phyloP scores from a whole-genome alignment of 805 yeast genomes.

The Grigorovia yakushimaensis region DNA sequence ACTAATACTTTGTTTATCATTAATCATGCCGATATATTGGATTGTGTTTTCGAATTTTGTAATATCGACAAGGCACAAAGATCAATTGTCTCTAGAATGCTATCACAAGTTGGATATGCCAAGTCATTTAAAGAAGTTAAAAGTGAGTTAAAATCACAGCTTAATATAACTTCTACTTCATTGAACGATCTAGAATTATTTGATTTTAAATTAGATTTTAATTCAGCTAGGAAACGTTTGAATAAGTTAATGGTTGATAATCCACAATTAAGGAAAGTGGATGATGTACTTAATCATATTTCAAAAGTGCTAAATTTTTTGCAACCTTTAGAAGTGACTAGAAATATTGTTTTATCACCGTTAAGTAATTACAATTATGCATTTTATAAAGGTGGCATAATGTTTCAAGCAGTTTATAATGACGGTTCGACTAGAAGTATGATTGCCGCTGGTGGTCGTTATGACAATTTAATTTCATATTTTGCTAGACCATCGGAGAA shows the following conservation, averaged over 20 bases:
- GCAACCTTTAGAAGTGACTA: slow-evolving; percentile 48
- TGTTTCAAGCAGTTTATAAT: slow-evolving; percentile 80
- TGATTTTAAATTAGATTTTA: slow-evolving; percentile 65
- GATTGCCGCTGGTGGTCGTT: slow-evolving; percentile 90
- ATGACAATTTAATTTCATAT: slow-evolving; percentile 60
- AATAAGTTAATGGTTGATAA: slow-evolving; percentile 67
- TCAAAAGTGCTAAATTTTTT: slow-evolving; percentile 45
- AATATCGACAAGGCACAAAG: slow-evolving; percentile 69
- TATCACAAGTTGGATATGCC: slow-evolving; percentile 71
- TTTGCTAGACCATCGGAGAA: slow-evolving; percentile 49
- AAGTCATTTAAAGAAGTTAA: slow-evolving; percentile 52
- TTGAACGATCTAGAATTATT: slow-evolving; percentile 73
- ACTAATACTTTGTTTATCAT: slow-evolving; percentile 50
- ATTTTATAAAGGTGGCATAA: slow-evolving; percentile 70
- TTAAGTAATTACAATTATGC: slow-evolving; percentile 72
- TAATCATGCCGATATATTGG: slow-evolving; percentile 74
- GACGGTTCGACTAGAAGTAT: slow-evolving; percentile 39
- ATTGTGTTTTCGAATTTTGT: slow-evolving; percentile 70
- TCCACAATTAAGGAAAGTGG: slow-evolving; percentile 51
- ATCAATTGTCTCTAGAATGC: slow-evolving; percentile 52
- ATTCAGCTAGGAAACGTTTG: slow-evolving; percentile 51
- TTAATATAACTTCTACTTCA: slow-evolving; percentile 71
- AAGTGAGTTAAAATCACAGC: slow-evolving; percentile 47
- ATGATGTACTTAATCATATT: slow-evolving; percentile 54
- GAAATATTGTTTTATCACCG: slow-evolving; percentile 61